Percentiles rank a stretch among this genome's conserved stretches.
phyloP scores from a whole-genome alignment of 75 land plant genomes.

The Sequoiadendron giganteum region DNA sequence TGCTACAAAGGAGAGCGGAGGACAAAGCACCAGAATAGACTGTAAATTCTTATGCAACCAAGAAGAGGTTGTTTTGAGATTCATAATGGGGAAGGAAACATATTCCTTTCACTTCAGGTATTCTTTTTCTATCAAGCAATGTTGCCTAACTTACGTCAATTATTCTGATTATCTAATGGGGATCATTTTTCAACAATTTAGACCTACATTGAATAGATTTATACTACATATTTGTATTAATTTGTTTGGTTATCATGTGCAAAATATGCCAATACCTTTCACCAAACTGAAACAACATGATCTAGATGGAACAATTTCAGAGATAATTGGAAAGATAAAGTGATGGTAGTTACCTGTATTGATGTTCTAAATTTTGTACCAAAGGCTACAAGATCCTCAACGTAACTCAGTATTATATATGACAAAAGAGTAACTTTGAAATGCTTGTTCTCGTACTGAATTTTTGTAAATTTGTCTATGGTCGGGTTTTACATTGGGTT shows the following conservation, averaged over 20 bases:
- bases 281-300: conserved; percentile 29
- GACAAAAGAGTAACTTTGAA: neutral
- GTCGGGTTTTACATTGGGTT: neutral
- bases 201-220: neutral
- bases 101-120: conserved; percentile 40
- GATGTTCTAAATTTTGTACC: neutral
- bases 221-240: neutral
- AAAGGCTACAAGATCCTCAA: neutral
- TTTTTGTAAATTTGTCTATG: neutral
- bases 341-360: neutral
- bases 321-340: conserved; percentile 19
- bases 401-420: neutral
- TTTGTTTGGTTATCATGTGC: neutral
- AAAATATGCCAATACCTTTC: conserved; percentile 37
- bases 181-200: neutral
- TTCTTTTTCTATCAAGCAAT: neutral
- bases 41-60: conserved; percentile 31
- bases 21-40: no score
- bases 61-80: conserved; percentile 42
- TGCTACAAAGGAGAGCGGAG: no score
- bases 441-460: neutral
- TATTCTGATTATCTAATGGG: neutral
- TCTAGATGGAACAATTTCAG: conserved; percentile 23
- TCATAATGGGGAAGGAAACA: conserved; percentile 29
- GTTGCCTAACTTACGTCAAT: no score